Evolutionary conservation across 2,329 filamentous ascomycete genomes (phyloP).

Genomic region (Aspergillus fijiensis): DNA sequence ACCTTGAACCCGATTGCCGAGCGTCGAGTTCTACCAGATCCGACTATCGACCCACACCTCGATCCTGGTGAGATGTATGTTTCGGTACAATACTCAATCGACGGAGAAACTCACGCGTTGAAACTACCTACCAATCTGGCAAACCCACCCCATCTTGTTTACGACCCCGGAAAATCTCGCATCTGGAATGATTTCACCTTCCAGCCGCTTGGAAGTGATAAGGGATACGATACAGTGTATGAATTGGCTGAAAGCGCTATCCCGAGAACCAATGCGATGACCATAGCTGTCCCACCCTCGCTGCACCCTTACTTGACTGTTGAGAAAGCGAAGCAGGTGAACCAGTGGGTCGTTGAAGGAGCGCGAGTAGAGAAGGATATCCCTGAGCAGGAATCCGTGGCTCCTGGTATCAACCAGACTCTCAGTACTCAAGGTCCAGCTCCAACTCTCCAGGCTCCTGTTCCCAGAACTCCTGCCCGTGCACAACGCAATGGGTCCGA

Average conservation of each 20-base stretch:
- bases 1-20: conserved; percentile 19
- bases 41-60: conserved; percentile 8
- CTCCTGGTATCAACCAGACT: background rate
- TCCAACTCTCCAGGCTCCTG: background rate
- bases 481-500: background rate
- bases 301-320: conserved; percentile 26
- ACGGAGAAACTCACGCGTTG: conserved; percentile 15
- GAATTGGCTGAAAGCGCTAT: conserved; percentile 15
- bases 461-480: background rate
- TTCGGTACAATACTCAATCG: conserved; percentile 21
- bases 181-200: conserved; percentile 36
- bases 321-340: conserved; percentile 31
- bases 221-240: conserved; percentile 20
- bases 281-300: conserved; percentile 5
- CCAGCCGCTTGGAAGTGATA: conserved; percentile 30
- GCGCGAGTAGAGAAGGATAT: conserved; percentile 17
- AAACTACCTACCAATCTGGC: conserved; percentile 19
- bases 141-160: conserved; percentile 19
- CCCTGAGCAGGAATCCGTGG: background rate
- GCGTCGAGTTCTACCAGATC: conserved; percentile 27
- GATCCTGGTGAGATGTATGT: conserved; percentile 25
- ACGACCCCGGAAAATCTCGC: conserved; percentile 24
- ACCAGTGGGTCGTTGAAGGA: conserved; percentile 30
- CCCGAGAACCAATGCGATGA: background rate
- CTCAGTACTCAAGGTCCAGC: background rate